Percentiles rank a stretch among this genome's conserved stretches.
These are phyloP conservation scores for Pedinophyceae sp. DNA, from an alignment of 139 green algal genomes.

Conservation along the genomic window DNA sequence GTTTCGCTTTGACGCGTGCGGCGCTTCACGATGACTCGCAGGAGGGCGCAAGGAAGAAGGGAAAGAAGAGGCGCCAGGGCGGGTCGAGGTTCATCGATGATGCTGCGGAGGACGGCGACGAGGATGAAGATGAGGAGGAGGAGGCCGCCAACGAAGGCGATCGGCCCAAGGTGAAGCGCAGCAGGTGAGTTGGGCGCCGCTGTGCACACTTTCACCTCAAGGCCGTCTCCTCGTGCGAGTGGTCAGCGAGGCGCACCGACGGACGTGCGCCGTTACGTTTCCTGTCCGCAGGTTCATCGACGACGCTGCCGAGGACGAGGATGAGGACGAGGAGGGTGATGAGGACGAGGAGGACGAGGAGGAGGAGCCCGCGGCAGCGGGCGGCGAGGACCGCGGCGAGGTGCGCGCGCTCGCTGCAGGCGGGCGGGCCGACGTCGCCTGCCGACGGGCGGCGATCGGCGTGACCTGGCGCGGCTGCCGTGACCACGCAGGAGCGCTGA, in stretches of 20 bases:
- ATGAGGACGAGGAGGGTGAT: conserved; percentile 4
- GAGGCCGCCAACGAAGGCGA: background rate
- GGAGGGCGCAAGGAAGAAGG: no score
- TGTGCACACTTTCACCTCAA: no score
- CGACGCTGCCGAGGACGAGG: background rate
- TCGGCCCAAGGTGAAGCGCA: background rate
- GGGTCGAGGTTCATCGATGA: background rate
- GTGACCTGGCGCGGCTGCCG: no score
- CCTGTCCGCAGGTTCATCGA: conserved; percentile 8
- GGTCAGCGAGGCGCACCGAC: background rate
- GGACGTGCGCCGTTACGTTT: no score
- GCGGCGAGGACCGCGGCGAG: background rate
- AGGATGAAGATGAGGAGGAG: conserved; percentile 6
- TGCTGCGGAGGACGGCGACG: conserved; percentile 1
- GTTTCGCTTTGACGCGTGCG: no score
- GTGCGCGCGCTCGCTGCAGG: background rate
- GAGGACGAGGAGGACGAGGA: conserved; percentile 3
- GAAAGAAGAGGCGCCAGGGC: background rate
- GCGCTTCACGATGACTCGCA: no score
- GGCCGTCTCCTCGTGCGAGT: background rate
- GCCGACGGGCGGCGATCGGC: background rate
- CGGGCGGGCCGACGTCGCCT: background rate
- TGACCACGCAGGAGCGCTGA: no score
- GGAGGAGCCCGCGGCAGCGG: background rate
- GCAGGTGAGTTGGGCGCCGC: no score